Base-by-base conservation (phyloP, 139 green algal genomes). In the Tetradesmus lagerheimii region DNA sequence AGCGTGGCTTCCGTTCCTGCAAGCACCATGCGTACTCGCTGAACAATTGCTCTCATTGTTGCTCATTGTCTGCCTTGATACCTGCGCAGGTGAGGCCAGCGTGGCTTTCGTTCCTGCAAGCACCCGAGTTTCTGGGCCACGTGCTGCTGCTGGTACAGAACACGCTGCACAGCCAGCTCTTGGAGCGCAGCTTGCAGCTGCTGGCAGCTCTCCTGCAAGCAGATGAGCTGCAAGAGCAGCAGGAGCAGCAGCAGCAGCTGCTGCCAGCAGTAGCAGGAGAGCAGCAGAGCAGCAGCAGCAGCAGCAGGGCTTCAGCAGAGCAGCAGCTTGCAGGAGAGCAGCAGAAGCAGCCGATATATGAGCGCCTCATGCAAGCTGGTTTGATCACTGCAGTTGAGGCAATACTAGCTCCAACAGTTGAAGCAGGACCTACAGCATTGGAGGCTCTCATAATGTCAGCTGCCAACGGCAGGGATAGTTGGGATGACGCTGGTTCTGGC, bases 171-270 rank as follows among this genome's bases (percentile, higher is more conserved):
- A 27, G 18, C 3, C 81, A 57, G 53, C 81, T 87, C 16, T 53
- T 87, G 34, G 18, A 87, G 81, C 34, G 53, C 14, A 38, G 50
- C 81, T 9, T 87, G 50, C n/a, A 53, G 20, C 81, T 87, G 50
- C 20, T 87, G 38, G 34, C 81, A 50, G 50, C 53, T 37, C 20
- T 87, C 4, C 81, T 87, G 50, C 50, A 76, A 47, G 34, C 81
- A 57, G 64, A 20, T 34, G 75, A 47, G 14, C 34, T 80, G 1
- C 15, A 62, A 57, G 80, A 50, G 47, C 35, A 43, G 29, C 81
- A 77, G 53, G 53, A 57, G 81, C 35, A 34, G 80, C 2, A 34
- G 39, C 80, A 43, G 1, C 27, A 71, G 43, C 41, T 5, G 50
- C 14, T 5, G 50, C 11, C 50, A 27, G 50, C 50, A 64, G 50